Base-by-base conservation (phyloP, 2,329 filamentous ascomycete species). In the Cercospora berteroae region DNA sequence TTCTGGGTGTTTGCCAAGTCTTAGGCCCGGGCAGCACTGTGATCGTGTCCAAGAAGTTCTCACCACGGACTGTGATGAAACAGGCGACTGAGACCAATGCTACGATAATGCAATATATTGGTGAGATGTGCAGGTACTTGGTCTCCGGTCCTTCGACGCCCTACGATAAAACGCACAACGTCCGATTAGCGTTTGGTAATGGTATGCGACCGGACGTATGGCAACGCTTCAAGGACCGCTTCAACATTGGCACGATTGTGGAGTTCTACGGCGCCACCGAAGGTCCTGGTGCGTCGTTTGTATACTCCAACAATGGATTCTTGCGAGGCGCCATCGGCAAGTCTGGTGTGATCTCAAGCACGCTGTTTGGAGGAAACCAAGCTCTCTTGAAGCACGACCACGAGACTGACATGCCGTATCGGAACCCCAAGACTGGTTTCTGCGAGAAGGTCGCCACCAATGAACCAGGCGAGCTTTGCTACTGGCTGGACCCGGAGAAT, bases 61-160 rank as follows among this genome's bases (percentile, higher is more conserved):
- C 90, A 2, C 90, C 90, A 2, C 86, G 85, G 69, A 87, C 83
- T 1, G 95, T 94, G 79, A 95, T 92, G 90, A 82, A 86, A 16
- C 91, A 94, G 64, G 89, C 90, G 16, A 86, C 90, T n/a, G 84
- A 85, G 55, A 86, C 86, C 59, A 81, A 89, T 8, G 90, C 92
- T 20, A 95, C 91, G 1, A 84, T 89, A 4, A 89, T 96, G 69
- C 92, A 96, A 77, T 96, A 96, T 76, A 93, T 96, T 13, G 93
- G 93, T 62, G 93, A 96, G 79, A 94, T 92, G 0, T 90, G 92
- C 70, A 89, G 93, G 5, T 96, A 96, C 77, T 85, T 96, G 4
- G 84, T 96, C 10, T 85, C 90, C 0, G 87, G 88, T 0, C 86
- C 84, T 3, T 81, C 90, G 2, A 83, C 87, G 0, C 84, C 89